Evolutionary conservation across 2,329 filamentous ascomycete genomes (phyloP).

Genomic region (Chaetomium globosum): DNA sequence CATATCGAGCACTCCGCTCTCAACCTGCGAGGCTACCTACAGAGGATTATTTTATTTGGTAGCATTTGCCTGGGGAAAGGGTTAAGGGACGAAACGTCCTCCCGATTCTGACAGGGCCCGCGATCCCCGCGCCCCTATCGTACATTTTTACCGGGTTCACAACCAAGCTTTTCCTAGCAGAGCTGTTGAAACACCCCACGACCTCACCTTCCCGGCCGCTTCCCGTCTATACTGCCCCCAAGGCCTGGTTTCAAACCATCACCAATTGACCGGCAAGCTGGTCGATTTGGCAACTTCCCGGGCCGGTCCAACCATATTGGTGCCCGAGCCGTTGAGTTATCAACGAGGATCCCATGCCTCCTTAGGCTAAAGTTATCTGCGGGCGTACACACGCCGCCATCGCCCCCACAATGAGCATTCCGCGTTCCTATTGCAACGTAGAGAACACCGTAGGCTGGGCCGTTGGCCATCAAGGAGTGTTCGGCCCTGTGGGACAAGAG

Average conservation of each 20-base stretch:
- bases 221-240: background rate
- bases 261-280: background rate
- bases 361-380: background rate
- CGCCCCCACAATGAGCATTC: background rate
- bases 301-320: background rate
- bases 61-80: background rate
- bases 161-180: slow-evolving; percentile 15
- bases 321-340: background rate
- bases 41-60: background rate
- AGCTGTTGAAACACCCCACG: background rate
- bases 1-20: background rate
- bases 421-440: background rate
- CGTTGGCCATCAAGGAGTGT: background rate
- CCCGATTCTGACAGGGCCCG: background rate
- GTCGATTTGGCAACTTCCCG: background rate
- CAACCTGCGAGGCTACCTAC: background rate
- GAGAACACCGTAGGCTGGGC: background rate
- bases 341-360: background rate
- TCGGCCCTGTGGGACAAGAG: background rate
- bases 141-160: background rate
- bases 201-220: background rate
- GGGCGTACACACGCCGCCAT: background rate
- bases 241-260: background rate
- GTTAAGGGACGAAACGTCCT: background rate
- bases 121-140: background rate